phyloP scores from a whole-genome alignment of 116 monocot species.

The Phalaenopsis hybrid region DNA sequence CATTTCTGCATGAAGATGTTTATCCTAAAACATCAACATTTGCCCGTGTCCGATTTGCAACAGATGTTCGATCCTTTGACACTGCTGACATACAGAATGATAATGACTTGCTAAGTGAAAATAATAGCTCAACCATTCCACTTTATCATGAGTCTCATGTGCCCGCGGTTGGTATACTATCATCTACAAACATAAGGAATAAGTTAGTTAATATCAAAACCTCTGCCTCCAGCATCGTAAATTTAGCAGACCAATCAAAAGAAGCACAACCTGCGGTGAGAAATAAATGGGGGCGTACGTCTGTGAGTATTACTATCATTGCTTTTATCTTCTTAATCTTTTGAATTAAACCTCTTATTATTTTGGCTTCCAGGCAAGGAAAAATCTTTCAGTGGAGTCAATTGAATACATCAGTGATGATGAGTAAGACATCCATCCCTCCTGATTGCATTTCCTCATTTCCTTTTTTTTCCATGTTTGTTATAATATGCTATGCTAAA shows the following conservation, averaged over 20 bases:
- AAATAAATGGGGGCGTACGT: constrained; percentile 61
- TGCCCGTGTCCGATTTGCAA: neutral
- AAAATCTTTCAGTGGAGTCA: constrained; percentile 83
- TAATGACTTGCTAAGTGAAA: constrained; percentile 11
- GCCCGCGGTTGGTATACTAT: neutral
- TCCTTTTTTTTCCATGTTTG: neutral
- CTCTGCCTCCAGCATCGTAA: constrained; percentile 16
- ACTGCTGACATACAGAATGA: constrained; percentile 7
- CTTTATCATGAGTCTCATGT: constrained; percentile 9
- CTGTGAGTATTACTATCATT: constrained; percentile 48
- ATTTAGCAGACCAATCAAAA: constrained; percentile 25
- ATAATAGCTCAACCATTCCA: constrained; percentile 9
- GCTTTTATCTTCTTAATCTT: constrained; percentile 6
- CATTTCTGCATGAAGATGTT: neutral
- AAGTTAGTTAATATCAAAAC: constrained; percentile 21
- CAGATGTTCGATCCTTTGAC: neutral
- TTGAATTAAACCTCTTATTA: constrained; percentile 9
- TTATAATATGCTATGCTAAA: constrained; percentile 5
- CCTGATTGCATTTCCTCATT: neutral
- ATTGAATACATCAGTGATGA: constrained; percentile 69
- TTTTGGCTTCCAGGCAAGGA: constrained; percentile 62
- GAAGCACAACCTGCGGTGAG: constrained; percentile 20
- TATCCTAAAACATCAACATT: neutral
- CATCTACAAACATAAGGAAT: constrained; percentile 12
- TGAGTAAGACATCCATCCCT: constrained; percentile 48